Base-by-base conservation (phyloP, 257 asterid genomes). In the Gentiana macrophylla region DNA sequence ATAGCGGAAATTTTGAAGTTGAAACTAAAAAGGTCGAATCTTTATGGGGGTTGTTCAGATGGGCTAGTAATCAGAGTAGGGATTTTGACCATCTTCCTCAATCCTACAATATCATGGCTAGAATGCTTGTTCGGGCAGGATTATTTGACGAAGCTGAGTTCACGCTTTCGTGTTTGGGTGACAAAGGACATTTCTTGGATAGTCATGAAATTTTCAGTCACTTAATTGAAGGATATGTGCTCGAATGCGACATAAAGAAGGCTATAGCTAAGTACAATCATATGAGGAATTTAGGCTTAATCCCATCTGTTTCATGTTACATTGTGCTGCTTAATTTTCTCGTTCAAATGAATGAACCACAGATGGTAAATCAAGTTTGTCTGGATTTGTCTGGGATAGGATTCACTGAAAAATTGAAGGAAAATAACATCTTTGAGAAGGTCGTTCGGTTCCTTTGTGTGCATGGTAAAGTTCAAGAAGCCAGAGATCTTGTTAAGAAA, bases 391-490 rank as follows among this genome's bases (percentile, higher is more conserved):
- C 79, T 11, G 63, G 73, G 55, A 57, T 53, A 52, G 85, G 80
- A 34, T 55, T 79, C 62, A 75, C 58, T 55, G 73, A 62, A 67
- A 51, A 44, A 70, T 57, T 51, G 47, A 76, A 64, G 45, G 88
- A 81, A 43, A 65, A 32, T 38, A 60, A 53, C 35, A 65, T 78
- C 59, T 81, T 70, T 63, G 90, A 81, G 32, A 68, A 73, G 52
- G 80, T 91, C n/a, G 64, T 83, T 48, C 65, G 81, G 53, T 57
- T 81, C 54, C 86, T 91, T 33, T 87, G 97, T 56, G 15, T 65
- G 15, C 78, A 80, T 60, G 93, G 93, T 6, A 87, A 68, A 79
- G 80, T 87, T 74, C 92, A 83, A 67, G 94, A 87, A 68, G 94
- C 95, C 1, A 76, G 94, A 71, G 66, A 75, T 63, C 73, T 87